Percentiles rank a stretch among this genome's conserved stretches.
Evolutionary conservation across 1,139 yeast genomes (phyloP).

Genomic region (Blastobotrys indianensis): DNA sequence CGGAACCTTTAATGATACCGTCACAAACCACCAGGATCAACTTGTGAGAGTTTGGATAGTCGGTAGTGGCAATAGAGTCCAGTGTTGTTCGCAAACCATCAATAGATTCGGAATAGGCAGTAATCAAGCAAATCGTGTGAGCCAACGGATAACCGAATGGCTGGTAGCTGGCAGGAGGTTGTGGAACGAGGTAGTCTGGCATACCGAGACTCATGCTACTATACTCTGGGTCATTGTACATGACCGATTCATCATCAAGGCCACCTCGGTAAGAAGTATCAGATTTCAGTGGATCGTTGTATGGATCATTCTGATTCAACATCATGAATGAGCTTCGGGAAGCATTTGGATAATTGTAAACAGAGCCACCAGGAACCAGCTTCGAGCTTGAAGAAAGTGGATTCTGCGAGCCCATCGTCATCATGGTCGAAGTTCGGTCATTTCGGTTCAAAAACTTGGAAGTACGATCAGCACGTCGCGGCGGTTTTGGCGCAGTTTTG

Average conservation of each 20-base stretch:
- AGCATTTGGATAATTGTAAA: constrained; percentile 24
- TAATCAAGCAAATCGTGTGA: constrained; percentile 76
- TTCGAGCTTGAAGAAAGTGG: constrained; percentile 33
- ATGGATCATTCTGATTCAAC: constrained; percentile 18
- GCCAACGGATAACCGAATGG: constrained; percentile 87
- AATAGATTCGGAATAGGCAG: constrained; percentile 92
- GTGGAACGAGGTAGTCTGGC: constrained; percentile 73
- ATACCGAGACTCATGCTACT: constrained; percentile 28
- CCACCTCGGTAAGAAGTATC: constrained; percentile 26
- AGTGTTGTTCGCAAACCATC: constrained; percentile 79
- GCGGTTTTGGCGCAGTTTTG: constrained; percentile 27
- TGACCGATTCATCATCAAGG: constrained; percentile 16
- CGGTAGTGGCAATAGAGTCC: constrained; percentile 88
- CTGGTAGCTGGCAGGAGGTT: constrained; percentile 83
- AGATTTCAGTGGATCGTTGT: constrained; percentile 10
- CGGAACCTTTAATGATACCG: constrained; percentile 91
- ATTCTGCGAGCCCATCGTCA: constrained; percentile 36
- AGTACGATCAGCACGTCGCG: constrained; percentile 22
- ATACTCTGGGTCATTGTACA: constrained; percentile 16
- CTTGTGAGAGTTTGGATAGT: constrained; percentile 91
- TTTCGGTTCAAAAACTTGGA: constrained; percentile 22
- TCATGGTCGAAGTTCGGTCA: constrained; percentile 20
- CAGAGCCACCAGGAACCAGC: constrained; percentile 32
- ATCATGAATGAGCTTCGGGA: constrained; percentile 28
- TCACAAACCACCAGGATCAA: constrained; percentile 81